A percentile compares a stretch with the other conserved stretches of the same genome.
phyloP scores from a whole-genome alignment of 1,284 basidiomycete species.

The Fomes fomentarius region DNA sequence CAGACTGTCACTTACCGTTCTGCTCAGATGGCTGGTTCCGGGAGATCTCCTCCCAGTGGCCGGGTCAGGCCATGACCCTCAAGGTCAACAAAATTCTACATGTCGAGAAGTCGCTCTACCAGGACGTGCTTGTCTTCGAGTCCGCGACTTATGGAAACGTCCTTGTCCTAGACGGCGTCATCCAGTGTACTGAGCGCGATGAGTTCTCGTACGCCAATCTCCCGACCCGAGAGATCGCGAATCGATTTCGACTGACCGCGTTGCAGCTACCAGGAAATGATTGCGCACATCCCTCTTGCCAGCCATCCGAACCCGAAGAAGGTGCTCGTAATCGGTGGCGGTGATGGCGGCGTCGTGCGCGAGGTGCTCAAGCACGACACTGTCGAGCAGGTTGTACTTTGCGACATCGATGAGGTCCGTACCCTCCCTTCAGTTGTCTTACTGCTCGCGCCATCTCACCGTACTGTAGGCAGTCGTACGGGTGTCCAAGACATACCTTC shows the following conservation, averaged over 20 bases:
- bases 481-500: slow-evolving; percentile 92
- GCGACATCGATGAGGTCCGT: slow-evolving; percentile 94
- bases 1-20: neutral
- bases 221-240: neutral
- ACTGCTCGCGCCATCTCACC: neutral
- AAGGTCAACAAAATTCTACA: slow-evolving; percentile 97
- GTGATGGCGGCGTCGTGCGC: slow-evolving; percentile 95
- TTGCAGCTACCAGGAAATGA: slow-evolving; percentile 98
- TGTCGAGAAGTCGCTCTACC: slow-evolving; percentile 90
- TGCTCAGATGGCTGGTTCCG: slow-evolving; percentile 93
- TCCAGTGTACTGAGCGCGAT: slow-evolving; percentile 97
- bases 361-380: slow-evolving; percentile 95
- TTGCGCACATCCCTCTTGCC: slow-evolving; percentile 92
- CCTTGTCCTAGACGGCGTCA: slow-evolving; percentile 93
- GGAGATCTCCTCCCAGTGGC: slow-evolving; percentile 97
- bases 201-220: slow-evolving; percentile 88
- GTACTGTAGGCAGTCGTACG: slow-evolving; percentile 85
- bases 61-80: slow-evolving; percentile 93
- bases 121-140: slow-evolving; percentile 97
- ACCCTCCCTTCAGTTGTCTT: neutral
- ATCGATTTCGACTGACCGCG: slow-evolving; percentile 1
- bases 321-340: slow-evolving; percentile 96
- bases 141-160: slow-evolving; percentile 96
- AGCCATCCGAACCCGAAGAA: slow-evolving; percentile 97
- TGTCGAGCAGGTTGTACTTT: slow-evolving; percentile 93